These are phyloP conservation scores for Thraustotheca clavata DNA, from an alignment of 352 stramenopile genomes.

Conservation along the genomic window DNA sequence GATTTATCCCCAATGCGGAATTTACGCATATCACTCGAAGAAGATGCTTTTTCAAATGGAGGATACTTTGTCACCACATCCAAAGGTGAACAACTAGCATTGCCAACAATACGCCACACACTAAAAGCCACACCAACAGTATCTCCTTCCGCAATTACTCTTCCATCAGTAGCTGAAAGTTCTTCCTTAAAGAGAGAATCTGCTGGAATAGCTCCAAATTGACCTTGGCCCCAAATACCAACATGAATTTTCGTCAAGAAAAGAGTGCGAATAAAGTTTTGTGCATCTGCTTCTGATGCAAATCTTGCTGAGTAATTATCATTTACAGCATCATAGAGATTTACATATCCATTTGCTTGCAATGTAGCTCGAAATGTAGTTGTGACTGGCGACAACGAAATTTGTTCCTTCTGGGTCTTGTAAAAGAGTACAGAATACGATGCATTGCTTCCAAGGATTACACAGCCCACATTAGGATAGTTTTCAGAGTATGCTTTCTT, in stretches of 20 bases:
- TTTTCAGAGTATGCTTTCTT: constrained; percentile 43
- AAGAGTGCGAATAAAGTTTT: constrained; percentile 55
- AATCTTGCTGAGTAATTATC: constrained; percentile 77
- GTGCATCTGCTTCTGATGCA: constrained; percentile 42
- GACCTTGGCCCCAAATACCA: constrained; percentile 55
- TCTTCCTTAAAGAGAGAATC: constrained; percentile 46
- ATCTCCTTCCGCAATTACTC: constrained; percentile 41
- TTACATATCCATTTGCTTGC: constrained; percentile 73
- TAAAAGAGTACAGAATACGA: constrained; percentile 72
- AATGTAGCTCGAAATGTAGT: constrained; percentile 51
- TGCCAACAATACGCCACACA: constrained; percentile 70
- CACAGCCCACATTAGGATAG: constrained; percentile 46
- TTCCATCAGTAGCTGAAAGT: constrained; percentile 24
- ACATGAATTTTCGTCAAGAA: constrained; percentile 73
- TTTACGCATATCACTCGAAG: constrained; percentile 41
- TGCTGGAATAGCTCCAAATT: constrained; percentile 42
- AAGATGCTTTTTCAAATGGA: constrained; percentile 54
- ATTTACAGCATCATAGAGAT: constrained; percentile 68
- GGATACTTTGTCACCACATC: constrained; percentile 72
- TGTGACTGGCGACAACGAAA: constrained; percentile 47
- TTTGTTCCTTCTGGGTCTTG: constrained; percentile 53
- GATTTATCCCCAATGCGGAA: constrained; percentile 66
- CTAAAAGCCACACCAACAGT: constrained; percentile 57
- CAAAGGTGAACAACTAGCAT: constrained; percentile 38
- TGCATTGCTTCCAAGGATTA: constrained; percentile 55